phyloP scores from a whole-genome alignment of 768 basidiomycete genomes.

The Calocera viscosa region DNA sequence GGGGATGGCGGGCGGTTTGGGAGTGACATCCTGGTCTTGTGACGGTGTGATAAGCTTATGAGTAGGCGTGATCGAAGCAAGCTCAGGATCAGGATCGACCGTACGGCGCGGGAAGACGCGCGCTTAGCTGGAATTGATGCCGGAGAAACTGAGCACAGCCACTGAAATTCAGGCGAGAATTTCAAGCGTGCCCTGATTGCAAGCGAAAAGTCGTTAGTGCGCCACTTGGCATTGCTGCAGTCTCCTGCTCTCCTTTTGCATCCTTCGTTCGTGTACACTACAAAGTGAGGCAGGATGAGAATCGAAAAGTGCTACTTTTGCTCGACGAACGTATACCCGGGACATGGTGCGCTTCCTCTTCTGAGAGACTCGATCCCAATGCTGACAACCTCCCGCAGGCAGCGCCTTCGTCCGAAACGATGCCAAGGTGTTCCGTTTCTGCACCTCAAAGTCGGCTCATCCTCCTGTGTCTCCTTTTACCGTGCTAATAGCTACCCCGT shows the following conservation, averaged over 20 bases:
- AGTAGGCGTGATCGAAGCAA: not conserved
- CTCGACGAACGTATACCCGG: slow-evolving; percentile 91
- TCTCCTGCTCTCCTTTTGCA: not conserved
- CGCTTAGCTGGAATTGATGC: not conserved
- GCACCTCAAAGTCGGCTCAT: slow-evolving; percentile 75
- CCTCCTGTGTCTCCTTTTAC: not conserved
- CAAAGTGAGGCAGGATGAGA: slow-evolving; percentile 45
- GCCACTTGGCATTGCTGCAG: not conserved
- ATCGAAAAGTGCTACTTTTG: slow-evolving; percentile 99
- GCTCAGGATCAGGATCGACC: not conserved
- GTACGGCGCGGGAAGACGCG: not conserved
- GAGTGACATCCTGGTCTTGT: not conserved
- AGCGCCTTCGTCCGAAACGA: slow-evolving; percentile 95
- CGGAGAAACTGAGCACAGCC: not conserved
- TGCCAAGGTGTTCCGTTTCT: slow-evolving; percentile 95
- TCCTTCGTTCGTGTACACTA: not conserved
- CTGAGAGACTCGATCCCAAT: slow-evolving; percentile 1
- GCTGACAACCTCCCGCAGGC: slow-evolving; percentile 37
- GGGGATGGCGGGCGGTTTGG: not conserved
- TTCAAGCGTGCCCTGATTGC: not conserved
- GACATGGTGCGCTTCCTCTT: slow-evolving; percentile 52
- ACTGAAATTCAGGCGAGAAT: not conserved
- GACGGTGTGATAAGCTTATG: not conserved
- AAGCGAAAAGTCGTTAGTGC: not conserved
- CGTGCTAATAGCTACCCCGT: slow-evolving; percentile 15